A percentile compares a stretch with the other conserved stretches of the same genome.
These are phyloP conservation scores for Calvatia gigantea DNA, from an alignment of 768 basidiomycete genomes.

Conservation along the genomic window DNA sequence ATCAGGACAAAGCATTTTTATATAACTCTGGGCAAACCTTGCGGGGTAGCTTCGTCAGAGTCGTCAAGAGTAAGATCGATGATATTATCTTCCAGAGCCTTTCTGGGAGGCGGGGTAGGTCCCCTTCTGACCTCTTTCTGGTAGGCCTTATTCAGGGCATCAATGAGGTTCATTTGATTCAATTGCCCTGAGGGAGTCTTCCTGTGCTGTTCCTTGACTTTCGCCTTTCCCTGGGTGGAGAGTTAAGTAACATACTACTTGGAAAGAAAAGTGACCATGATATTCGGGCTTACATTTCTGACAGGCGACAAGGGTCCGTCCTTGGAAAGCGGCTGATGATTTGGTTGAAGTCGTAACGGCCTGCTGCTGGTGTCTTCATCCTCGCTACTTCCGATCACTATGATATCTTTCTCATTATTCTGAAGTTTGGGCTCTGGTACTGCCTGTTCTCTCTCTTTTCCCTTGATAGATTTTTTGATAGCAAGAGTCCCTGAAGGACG, in stretches of 20 bases:
- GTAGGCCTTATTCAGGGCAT: background rate
- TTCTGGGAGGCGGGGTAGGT: background rate
- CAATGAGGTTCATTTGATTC: background rate
- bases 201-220: background rate
- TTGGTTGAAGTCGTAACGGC: background rate
- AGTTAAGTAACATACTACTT: background rate
- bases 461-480: background rate
- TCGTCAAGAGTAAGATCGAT: slow-evolving; percentile 8
- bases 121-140: background rate
- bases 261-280: background rate
- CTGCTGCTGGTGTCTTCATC: background rate
- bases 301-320: background rate
- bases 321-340: background rate
- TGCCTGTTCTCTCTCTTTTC: background rate
- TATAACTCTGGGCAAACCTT: background rate
- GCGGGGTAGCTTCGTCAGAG: background rate
- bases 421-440: background rate
- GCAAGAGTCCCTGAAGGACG: background rate
- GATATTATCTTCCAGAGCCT: background rate
- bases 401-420: background rate
- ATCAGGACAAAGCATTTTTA: background rate
- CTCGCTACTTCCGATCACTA: slow-evolving; percentile 6
- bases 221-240: background rate
- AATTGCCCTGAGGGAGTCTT: background rate
- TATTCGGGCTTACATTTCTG: background rate